Evolutionary conservation across 768 basidiomycete genomes (phyloP).

Genomic region (Pisolithus microcarpus): DNA sequence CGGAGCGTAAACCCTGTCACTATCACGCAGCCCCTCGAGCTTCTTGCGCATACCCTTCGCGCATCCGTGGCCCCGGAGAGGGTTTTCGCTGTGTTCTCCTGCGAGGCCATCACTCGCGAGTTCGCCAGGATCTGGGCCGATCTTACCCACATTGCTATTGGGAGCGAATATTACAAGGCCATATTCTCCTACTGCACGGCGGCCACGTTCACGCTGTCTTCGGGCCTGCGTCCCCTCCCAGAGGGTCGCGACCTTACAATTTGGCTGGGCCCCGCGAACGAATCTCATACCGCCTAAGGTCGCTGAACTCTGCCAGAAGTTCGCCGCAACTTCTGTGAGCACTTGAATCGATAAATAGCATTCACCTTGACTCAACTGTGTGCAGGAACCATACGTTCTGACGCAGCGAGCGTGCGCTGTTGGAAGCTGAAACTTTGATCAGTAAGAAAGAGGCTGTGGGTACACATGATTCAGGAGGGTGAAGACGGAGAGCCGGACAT

Average conservation of each 20-base stretch:
- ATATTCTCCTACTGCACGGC: conserved; percentile 49
- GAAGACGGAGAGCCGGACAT: conserved; percentile 28
- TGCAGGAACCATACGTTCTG: conserved; percentile 51
- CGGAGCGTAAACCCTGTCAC: conserved; percentile 30
- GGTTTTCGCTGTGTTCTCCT: conserved; percentile 62
- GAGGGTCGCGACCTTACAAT: conserved; percentile 13
- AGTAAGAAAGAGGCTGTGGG: conserved; percentile 47
- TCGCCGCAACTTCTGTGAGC: conserved; percentile 55
- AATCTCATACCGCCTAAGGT: conserved; percentile 28
- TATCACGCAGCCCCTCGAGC: conserved; percentile 35
- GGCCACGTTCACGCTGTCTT: conserved; percentile 28
- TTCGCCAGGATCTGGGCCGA: conserved; percentile 47
- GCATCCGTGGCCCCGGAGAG: conserved; percentile 30
- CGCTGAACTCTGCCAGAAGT: conserved; percentile 45
- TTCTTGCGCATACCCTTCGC: conserved; percentile 36
- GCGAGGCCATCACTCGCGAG: conserved; percentile 34
- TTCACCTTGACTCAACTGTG: neutral
- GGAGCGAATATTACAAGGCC: conserved; percentile 52
- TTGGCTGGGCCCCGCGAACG: conserved; percentile 28
- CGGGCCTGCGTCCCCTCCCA: neutral
- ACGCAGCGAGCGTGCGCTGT: conserved; percentile 31
- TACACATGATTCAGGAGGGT: conserved; percentile 39
- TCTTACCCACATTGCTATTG: conserved; percentile 34
- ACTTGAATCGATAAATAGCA: neutral
- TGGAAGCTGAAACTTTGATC: conserved; percentile 49